phyloP scores from a whole-genome alignment of 2,329 filamentous ascomycete species.

The Lachnellula suecica region DNA sequence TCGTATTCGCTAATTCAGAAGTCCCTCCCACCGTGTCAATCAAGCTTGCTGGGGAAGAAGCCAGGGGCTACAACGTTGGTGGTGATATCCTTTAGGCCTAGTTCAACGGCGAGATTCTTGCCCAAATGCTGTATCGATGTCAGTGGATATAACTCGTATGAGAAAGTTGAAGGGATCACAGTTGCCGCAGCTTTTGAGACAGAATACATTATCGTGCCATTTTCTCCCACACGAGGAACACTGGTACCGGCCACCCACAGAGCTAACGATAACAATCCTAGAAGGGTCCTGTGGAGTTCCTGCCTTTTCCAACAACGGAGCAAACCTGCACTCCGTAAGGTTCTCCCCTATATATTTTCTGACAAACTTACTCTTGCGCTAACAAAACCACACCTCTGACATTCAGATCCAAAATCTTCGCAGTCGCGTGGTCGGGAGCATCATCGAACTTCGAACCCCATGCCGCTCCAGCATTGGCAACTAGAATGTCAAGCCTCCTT shows the following conservation, averaged over 20 bases:
- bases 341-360: constrained; percentile 15
- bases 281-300: constrained; percentile 54
- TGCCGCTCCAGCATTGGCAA: constrained; percentile 70
- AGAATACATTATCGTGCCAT: constrained; percentile 65
- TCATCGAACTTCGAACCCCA: constrained; percentile 68
- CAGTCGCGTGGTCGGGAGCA: constrained; percentile 59
- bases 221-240: constrained; percentile 56
- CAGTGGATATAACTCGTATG: constrained; percentile 1
- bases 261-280: constrained; percentile 65
- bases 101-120: constrained; percentile 67
- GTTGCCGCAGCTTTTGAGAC: constrained; percentile 65
- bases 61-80: constrained; percentile 67
- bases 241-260: constrained; percentile 64
- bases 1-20: constrained; percentile 47
- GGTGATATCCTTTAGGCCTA: constrained; percentile 63
- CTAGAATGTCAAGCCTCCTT: constrained; percentile 64
- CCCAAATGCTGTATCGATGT: constrained; percentile 53
- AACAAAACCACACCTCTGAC: constrained; percentile 71
- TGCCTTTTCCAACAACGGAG: constrained; percentile 48
- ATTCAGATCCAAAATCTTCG: constrained; percentile 69
- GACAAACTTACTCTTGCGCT: constrained; percentile 32
- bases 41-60: constrained; percentile 69
- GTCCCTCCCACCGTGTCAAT: constrained; percentile 61
- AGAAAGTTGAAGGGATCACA: constrained; percentile 21
- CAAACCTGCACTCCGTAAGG: no score